Evolutionary conservation across 352 stramenopile species (phyloP), one percentile per base, ranked within the genome.

Genomic region (Saprolegnia diclina): DNA sequence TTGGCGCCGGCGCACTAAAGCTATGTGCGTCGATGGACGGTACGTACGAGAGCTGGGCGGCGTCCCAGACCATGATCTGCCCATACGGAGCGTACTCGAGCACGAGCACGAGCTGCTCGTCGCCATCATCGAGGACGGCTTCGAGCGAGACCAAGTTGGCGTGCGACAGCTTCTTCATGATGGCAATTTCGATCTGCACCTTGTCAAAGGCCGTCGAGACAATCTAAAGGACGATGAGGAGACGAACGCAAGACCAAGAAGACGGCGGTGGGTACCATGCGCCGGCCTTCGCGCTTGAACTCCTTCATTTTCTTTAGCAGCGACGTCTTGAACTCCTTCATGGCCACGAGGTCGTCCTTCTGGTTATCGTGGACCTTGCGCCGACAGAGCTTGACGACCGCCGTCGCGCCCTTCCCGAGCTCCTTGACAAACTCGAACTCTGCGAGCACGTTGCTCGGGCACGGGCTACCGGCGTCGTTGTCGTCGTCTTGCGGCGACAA

Each of bases 131-230:
- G 48, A 92, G 89, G 7, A 94, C 83, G 46, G 90, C 86, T 38
- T 91, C 79, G 64, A 94, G 69, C 45, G 90, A 90, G 13, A 94
- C 72, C 71, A 94, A 67, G 69, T 94, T 85, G 29, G 64, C 72
- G 71, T 94, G 86, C 63, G 83, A 72, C 35, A 94, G 74, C 66
- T 94, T 94, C 76, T 94, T 94, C 86, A 94, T 94, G 73, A 94
- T 94, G 46, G 86, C 84, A 55, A 94, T 94, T 65, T 94, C 86
- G 52, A 92, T 65, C 71, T 94, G 86, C 63, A 94, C 86, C 64
- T 94, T 94, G 69, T 94, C 86, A 29, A 94, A 73, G 38, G 83
- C 86, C 38, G 84, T 94, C 29, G 86, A 94, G 57, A 94, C 84
- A 37, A 94, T 24, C 65, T 72, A 67, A 19, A 46, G 29, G 29